These are phyloP conservation scores for Prunus fruticosa DNA, from an alignment of 306 rosid species.

Conservation along the genomic window DNA sequence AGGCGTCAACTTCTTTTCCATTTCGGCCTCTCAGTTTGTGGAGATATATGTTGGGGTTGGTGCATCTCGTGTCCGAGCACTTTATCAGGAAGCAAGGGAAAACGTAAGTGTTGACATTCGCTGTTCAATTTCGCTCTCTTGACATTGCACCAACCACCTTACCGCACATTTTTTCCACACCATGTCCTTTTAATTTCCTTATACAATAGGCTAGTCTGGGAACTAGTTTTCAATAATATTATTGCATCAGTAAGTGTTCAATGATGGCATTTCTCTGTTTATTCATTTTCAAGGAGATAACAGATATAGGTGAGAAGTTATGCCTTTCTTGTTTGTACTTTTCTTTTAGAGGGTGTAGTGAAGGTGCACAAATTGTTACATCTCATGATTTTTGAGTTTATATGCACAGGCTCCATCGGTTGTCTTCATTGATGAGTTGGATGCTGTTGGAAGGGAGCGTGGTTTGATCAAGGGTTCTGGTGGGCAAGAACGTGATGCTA, in stretches of 20 bases:
- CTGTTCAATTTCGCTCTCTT: conserved; percentile 17
- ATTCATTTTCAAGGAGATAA: neutral
- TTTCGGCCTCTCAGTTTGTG: conserved; percentile 96
- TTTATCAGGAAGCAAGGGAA: conserved; percentile 92
- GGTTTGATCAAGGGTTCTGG: conserved; percentile 99
- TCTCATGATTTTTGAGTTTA: conserved; percentile 12
- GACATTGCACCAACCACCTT: neutral
- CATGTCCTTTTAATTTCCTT: conserved; percentile 9
- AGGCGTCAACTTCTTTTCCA: conserved; percentile 97
- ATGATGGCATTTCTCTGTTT: neutral
- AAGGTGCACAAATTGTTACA: conserved; percentile 5
- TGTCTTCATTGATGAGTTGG: conserved; percentile 96
- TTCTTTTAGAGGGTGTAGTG: conserved; percentile 11
- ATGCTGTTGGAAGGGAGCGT: conserved; percentile 99
- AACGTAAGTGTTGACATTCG: conserved; percentile 45
- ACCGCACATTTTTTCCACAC: neutral
- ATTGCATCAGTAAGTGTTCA: neutral
- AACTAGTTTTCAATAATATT: conserved; percentile 1
- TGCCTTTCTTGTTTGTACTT: conserved; percentile 2
- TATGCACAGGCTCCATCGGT: conserved; percentile 88
- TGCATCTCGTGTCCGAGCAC: conserved; percentile 97
- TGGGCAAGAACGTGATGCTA: conserved; percentile 99
- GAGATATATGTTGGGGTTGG: conserved; percentile 98
- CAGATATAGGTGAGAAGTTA: neutral
- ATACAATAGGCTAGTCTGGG: conserved; percentile 18